Evolutionary conservation across 202 grass and related monocot species (phyloP), one percentile per base, ranked within the genome.

Genomic region (Carex arenaria): DNA sequence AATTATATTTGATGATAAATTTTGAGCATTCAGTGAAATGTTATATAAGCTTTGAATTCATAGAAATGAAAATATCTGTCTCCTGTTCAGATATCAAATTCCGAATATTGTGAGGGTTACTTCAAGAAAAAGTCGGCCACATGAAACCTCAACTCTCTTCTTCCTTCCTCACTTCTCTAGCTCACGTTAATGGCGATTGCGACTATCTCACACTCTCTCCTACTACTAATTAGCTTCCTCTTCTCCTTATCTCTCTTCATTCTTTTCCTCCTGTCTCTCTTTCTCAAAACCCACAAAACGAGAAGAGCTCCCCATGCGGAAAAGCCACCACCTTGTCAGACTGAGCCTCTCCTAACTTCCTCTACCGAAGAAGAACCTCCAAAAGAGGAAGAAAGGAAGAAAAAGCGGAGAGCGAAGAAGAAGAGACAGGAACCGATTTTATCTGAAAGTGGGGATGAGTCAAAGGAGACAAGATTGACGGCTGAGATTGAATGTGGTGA

Each of bases 101-200:
- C 40, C 40, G 42, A 8, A 43, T 43, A 7, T 43, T 43, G 42
- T 43, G 7, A 8, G 42, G 42, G 42, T 43, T 43, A 43, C 34
- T 36, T 36, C 4, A 36, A 36, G 26, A 26, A 26, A 26, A 26
- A 26, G 26, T 26, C 26, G 38, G 38, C 47, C 72, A 77, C 19
- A 56, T 9, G 47, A 77, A 47, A 66, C 10, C 3, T 32, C 2
- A 3, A n/a, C 60, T 79, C 20, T 49, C 47, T 8, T 17, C 30
- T 23, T 54, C 53, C 28, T 1, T 14, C 1, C 2, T 40, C 15
- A 7, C 28, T 23, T 78, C 28, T 45, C 85, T 86, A 87, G 80
- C 88, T 82, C 69, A 61, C 51, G 65, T 68, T 88, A 77, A 89
- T 89, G 89, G 86, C 79, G 85, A 84, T 89, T 88, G 68, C 42